Conservation (phyloP, 2,329 filamentous ascomycete genomes). For the Didymellaceae sp. region DNA sequence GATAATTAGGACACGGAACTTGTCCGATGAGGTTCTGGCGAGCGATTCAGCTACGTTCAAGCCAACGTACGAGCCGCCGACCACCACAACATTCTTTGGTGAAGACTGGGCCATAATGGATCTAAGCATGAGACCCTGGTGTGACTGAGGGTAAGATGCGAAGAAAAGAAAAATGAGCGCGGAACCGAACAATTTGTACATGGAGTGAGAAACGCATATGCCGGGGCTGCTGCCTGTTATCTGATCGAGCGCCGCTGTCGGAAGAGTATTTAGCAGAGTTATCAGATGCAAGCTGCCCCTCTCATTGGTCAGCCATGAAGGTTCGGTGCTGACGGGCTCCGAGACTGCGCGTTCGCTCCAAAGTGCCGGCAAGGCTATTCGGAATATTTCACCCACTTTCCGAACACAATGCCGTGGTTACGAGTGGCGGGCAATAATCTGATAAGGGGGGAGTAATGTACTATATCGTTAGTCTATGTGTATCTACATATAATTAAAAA, state of each 20-base stretch:
- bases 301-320: not conserved
- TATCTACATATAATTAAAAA: not conserved
- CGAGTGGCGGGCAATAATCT: not conserved
- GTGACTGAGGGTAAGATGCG: not conserved
- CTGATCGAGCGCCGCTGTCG: conserved; percentile 3
- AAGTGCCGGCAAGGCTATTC: not conserved
- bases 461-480: not conserved
- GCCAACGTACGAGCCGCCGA: conserved; percentile 19
- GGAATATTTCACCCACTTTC: conserved; percentile 10
- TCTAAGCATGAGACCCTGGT: conserved; percentile 1
- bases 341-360: not conserved
- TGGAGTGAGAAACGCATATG: conserved; percentile 1
- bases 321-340: conserved; percentile 3
- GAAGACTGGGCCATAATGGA: conserved; percentile 1
- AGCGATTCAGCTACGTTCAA: conserved; percentile 17
- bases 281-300: conserved; percentile 9
- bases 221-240: conserved; percentile 12
- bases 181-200: conserved; percentile 6
- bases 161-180: not conserved
- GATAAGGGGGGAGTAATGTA: not conserved
- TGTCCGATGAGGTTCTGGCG: conserved; percentile 5
- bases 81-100: conserved; percentile 14
- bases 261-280: conserved; percentile 16
- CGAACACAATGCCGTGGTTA: conserved; percentile 3
- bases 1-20: conserved; percentile 62